Base-by-base conservation (phyloP, 2,329 filamentous ascomycete species). In the Celoporthe dispersa region DNA sequence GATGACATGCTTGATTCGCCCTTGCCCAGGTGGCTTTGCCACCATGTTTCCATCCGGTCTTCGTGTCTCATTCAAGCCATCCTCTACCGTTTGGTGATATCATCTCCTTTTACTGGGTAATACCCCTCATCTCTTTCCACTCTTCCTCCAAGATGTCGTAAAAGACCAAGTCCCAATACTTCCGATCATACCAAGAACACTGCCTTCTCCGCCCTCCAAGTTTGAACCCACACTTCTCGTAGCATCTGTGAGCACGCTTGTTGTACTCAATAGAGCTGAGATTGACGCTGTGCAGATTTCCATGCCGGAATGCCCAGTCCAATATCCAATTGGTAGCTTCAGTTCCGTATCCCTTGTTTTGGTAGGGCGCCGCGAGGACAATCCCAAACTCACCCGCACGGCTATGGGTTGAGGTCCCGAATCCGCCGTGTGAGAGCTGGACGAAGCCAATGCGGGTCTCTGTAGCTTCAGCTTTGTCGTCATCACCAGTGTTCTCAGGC, bases 271-370 rank as follows among this genome's bases (percentile, higher is more conserved):
- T 80, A 2, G 75, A 77, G 7, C 74, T 71, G 6, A 83, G 77
- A 39, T 73, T 75, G 41, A 83, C 76, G 28, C 78, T 74, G 70
- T 83, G 81, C 76, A 83, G 68, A 9, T 79, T 79, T 9, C 75
- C 79, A 9, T 74, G 72, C 28, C 74, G 68, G 72, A 84, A 84
- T 1, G 78, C 82, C 75, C 79, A 82, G 28, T 80, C 74, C 12
- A 83, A 61, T 2, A 71, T 76, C 81, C 81, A 84, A 9, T 72
- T 65, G 35, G 83, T 81, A 3, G 81, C 79, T 69, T 84, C 82
- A 33, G 70, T 72, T 14, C 81, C 82, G 70, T 83, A 83, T 0
- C 82, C 81, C n/a, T 76, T 71, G 11, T 76, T 75, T 57, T 81
- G 81, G 70, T 78, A 80, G 6, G 65, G 59, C 0, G 75, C 74